Conservation (phyloP, 306 rosid species). For the Carpinus viminea region DNA sequence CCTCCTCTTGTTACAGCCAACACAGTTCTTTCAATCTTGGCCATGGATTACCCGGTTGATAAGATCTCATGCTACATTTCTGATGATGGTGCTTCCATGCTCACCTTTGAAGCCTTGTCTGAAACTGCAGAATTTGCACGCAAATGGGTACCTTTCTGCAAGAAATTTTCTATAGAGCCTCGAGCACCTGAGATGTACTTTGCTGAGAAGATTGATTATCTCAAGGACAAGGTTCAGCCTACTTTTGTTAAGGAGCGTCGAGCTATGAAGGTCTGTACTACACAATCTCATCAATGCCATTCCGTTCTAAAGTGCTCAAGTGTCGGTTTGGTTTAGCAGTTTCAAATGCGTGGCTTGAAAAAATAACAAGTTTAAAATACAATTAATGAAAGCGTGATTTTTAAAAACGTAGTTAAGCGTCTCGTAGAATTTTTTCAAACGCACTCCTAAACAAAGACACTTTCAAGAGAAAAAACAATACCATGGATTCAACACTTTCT, state of each 20-base stretch:
- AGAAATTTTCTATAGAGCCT: conserved; percentile 82
- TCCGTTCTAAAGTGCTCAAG: background rate
- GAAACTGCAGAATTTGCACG: conserved; percentile 91
- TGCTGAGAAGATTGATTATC: conserved; percentile 82
- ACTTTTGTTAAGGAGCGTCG: conserved; percentile 93
- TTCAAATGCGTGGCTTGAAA: too few species aligned
- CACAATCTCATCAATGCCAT: conserved; percentile 11
- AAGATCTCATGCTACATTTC: conserved; percentile 91
- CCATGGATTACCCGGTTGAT: conserved; percentile 90
- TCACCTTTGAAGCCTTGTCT: conserved; percentile 80
- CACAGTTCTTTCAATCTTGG: conserved; percentile 83
- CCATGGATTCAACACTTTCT: too few species aligned
- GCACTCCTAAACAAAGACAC: too few species aligned
- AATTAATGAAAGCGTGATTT: too few species aligned
- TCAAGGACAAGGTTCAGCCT: conserved; percentile 95
- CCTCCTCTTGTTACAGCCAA: conserved; percentile 92
- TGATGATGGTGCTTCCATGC: conserved; percentile 97
- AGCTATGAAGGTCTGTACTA: conserved; percentile 78
- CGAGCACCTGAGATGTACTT: conserved; percentile 94
- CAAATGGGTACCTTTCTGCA: conserved; percentile 96
- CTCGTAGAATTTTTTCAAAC: too few species aligned
- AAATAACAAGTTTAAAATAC: too few species aligned
- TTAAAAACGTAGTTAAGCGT: too few species aligned
- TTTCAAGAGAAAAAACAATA: too few species aligned
- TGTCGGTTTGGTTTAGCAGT: too few species aligned